phyloP scores from a whole-genome alignment of 352 stramenopile species.

The Globisporangium takayamanum region DNA sequence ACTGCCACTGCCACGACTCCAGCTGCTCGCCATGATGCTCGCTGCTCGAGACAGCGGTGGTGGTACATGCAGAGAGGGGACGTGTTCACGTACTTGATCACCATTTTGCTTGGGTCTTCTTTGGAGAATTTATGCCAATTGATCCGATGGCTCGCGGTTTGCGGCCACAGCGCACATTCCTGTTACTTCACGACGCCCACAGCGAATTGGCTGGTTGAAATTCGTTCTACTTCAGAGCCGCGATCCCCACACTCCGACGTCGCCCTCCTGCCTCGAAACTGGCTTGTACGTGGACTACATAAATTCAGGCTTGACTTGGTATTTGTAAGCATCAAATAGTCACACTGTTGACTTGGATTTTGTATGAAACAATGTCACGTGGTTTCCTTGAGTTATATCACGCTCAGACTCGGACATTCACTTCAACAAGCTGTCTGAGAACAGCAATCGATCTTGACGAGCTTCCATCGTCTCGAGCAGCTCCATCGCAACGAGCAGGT shows the following conservation, averaged over 20 bases:
- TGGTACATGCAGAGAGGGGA: background rate
- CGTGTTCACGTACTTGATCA: constrained; percentile 81
- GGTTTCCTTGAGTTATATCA: too few species aligned
- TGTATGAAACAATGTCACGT: too few species aligned
- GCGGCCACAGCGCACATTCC: constrained; percentile 16
- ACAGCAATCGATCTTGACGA: too few species aligned
- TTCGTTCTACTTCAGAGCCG: constrained; percentile 41
- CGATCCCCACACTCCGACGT: constrained; percentile 4
- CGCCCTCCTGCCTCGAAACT: constrained; percentile 1
- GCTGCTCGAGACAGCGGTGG: background rate
- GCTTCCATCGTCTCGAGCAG: too few species aligned
- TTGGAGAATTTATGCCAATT: constrained; percentile 86
- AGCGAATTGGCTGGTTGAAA: constrained; percentile 80
- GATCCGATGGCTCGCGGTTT: constrained; percentile 33
- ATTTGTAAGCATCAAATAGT: too few species aligned
- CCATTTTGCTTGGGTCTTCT: constrained; percentile 87
- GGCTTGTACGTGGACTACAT: too few species aligned
- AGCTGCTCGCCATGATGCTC: background rate
- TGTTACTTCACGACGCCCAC: constrained; percentile 40
- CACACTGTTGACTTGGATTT: too few species aligned
- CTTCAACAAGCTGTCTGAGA: too few species aligned
- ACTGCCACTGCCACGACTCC: background rate
- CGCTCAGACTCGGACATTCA: too few species aligned
- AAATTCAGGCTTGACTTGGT: too few species aligned
- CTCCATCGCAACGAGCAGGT: too few species aligned